Base-by-base conservation (phyloP, 2,329 filamentous ascomycete genomes). In the Scedosporium apiospermum region DNA sequence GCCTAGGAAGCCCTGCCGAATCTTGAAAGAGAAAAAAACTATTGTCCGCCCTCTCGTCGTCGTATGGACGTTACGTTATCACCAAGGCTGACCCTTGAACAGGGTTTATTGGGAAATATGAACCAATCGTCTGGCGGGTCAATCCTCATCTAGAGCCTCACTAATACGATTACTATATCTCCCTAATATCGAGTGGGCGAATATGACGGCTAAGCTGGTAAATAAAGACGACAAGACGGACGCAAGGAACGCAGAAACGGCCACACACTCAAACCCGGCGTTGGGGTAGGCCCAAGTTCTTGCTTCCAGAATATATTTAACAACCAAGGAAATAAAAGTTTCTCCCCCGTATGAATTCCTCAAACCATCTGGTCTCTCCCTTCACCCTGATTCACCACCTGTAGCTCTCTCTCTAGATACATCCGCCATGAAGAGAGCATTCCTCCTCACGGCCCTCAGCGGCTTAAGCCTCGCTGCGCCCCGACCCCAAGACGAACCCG, bases 401-500 rank as follows among this genome's bases (percentile, higher is more conserved):
- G n/a, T n/a, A n/a, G n/a, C n/a, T 34, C 30, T 34, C 30, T 1
- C 30, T 34, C 3, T 3, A 34, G 30, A 34, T 12, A 6, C 49
- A 12, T 21, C 66, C 68, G 70, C 41, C 42, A 53, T 64, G 60
- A 62, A 57, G 34, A 21, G 18, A 21, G 12, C 23, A 26, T 16
- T 58, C 53, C 42, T 62, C 27, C 60, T 58, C 58, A 23, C 26
- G 16, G 44, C 63, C 16, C 63, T 64, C 3, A 59, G 59, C n/a
- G 27, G 14, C 63, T 4, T 57, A 42, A 59, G 10, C 38, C 14
- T 23, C 41, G 59, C 59, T 5, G 53, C 34, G 1, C 63, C 63
- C 41, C 55, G 62, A 16, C 62, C 62, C 3, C 62, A 63, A 44
- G 58, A 62, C 7, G 42, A 41, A 6, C 46, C 49, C 58, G 58